Evolutionary conservation across 2,329 filamentous ascomycete genomes (phyloP).

Genomic region (Huntiella savannae): DNA sequence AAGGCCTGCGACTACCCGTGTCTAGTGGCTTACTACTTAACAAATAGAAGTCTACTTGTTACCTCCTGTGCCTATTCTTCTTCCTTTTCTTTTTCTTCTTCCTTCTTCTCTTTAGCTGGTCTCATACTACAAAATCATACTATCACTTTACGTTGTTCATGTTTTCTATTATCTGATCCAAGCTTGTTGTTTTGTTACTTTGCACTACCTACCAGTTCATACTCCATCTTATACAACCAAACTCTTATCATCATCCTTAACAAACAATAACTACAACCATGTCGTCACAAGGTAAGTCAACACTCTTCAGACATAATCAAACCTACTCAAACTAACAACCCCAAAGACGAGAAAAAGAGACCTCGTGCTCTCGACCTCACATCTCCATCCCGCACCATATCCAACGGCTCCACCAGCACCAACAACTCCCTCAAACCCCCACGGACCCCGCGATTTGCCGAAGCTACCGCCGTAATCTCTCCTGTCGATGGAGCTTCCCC

Average conservation of each 20-base stretch:
- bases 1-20: too few relatives aligned
- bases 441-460: conserved; percentile 60
- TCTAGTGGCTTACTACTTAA: too few relatives aligned
- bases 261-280: conserved; percentile 15
- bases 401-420: conserved; percentile 31
- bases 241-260: background rate
- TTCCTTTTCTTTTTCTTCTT: conserved; percentile 19
- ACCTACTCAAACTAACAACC: conserved; percentile 14
- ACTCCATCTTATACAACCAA: background rate
- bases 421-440: conserved; percentile 44
- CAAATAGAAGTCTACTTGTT: background rate
- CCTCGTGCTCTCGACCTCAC: conserved; percentile 36
- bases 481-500: conserved; percentile 44
- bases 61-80: conserved; percentile 12
- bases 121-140: conserved; percentile 21
- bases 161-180: conserved; percentile 15
- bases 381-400: conserved; percentile 26
- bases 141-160: conserved; percentile 20
- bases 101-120: conserved; percentile 34
- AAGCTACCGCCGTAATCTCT: conserved; percentile 62
- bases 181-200: conserved; percentile 7
- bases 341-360: conserved; percentile 34
- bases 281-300: conserved; percentile 23
- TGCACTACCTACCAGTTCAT: background rate
- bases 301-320: background rate